phyloP scores from a whole-genome alignment of 2,329 filamentous ascomycete species.

The Beauveria sp. region DNA sequence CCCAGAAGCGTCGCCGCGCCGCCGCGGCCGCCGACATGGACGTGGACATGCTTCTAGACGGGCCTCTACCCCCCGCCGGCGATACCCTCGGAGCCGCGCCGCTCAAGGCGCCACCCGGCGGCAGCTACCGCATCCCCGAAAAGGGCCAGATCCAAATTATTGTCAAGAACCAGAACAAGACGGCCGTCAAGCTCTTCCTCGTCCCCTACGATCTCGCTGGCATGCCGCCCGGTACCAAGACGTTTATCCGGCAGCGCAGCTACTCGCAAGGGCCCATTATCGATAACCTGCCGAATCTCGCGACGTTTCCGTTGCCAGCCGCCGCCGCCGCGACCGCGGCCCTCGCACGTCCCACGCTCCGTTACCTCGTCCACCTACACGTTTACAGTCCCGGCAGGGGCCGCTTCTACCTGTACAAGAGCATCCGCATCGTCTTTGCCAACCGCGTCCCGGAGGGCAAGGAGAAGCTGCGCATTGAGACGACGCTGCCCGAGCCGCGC shows the following conservation, averaged over 20 bases:
- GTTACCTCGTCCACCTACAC: conserved; percentile 87
- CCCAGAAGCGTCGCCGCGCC: conserved; percentile 31
- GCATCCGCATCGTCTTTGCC: conserved; percentile 88
- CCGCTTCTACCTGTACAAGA: conserved; percentile 85
- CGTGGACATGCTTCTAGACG: conserved; percentile 16
- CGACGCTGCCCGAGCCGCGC: conserved; percentile 78
- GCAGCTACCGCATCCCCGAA: conserved; percentile 88
- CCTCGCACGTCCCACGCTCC: conserved; percentile 56
- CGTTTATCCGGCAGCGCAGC: conserved; percentile 87
- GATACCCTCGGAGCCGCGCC: conserved; percentile 25
- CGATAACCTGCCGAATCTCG: conserved; percentile 45
- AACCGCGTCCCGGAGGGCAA: conserved; percentile 94
- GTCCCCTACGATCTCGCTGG: conserved; percentile 86
- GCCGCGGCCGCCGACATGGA: conserved; percentile 35
- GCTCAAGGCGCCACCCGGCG: conserved; percentile 62
- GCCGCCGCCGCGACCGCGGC: conserved; percentile 27
- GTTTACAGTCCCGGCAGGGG: conserved; percentile 82
- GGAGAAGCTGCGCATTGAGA: conserved; percentile 83
- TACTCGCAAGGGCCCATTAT: conserved; percentile 84
- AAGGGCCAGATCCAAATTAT: conserved; percentile 94
- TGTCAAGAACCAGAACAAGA: conserved; percentile 97
- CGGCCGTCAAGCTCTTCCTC: conserved; percentile 90
- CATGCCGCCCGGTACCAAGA: conserved; percentile 92
- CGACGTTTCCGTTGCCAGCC: conserved; percentile 10
- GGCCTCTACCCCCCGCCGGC: conserved; percentile 13